A percentile compares a stretch with the other conserved stretches of the same genome.
Conservation (phyloP, 176 grass and related monocot species). For the Aechmea fasciata region DNA sequence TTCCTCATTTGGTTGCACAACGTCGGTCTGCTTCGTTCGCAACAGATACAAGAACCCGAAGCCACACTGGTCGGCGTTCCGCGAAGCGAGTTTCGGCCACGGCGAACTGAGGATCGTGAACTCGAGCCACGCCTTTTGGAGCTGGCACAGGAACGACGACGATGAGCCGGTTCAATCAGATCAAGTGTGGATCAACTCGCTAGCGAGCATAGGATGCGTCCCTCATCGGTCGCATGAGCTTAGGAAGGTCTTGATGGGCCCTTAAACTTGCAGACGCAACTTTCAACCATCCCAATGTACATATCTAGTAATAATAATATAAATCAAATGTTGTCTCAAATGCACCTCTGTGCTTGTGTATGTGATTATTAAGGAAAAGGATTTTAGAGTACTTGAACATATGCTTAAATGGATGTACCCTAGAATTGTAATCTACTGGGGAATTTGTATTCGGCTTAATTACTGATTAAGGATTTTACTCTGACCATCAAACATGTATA, state of each 20-base stretch:
- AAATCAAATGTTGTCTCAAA: not conserved
- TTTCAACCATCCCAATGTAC: not conserved
- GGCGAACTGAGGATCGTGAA: conserved; percentile 72
- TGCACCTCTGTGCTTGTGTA: no score
- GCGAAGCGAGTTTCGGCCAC: conserved; percentile 94
- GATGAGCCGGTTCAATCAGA: conserved; percentile 67
- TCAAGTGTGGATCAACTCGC: conserved; percentile 80
- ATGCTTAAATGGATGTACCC: no score
- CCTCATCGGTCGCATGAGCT: conserved; percentile 20
- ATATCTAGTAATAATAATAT: not conserved
- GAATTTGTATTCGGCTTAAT: no score
- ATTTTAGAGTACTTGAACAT: no score
- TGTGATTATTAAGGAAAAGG: no score
- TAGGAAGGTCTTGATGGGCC: conserved; percentile 63
- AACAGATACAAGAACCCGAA: conserved; percentile 65
- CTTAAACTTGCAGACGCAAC: conserved; percentile 11
- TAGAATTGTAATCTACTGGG: no score
- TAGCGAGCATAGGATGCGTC: conserved; percentile 44
- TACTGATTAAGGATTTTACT: no score
- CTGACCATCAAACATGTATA: no score
- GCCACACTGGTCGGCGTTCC: conserved; percentile 87
- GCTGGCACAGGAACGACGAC: conserved; percentile 91
- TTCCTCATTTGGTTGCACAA: not conserved
- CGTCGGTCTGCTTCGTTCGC: not conserved
- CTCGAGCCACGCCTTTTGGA: conserved; percentile 76